phyloP scores from a whole-genome alignment of 306 rosid genomes.

The Parietaria judaica region DNA sequence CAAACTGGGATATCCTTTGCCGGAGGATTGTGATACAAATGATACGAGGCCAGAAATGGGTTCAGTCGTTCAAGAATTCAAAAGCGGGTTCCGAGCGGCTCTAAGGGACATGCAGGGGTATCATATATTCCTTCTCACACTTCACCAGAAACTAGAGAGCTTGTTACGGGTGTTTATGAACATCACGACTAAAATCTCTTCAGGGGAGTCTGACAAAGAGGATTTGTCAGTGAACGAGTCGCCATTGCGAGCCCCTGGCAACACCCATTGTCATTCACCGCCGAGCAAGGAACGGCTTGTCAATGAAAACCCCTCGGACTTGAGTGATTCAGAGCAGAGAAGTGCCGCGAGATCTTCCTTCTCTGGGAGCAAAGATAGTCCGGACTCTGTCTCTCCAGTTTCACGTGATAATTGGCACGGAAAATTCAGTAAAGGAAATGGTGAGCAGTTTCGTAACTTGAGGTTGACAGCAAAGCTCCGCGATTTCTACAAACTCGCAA shows the following conservation, averaged over 20 bases:
- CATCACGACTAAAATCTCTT: conserved; percentile 55
- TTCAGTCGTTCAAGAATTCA: conserved; percentile 50
- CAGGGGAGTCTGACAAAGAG: conserved; percentile 74
- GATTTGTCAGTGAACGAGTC: conserved; percentile 54
- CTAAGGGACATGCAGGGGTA: conserved; percentile 89
- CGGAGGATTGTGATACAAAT: conserved; percentile 30
- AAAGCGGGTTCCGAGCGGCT: conserved; percentile 75
- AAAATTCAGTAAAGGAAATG: conserved; percentile 58
- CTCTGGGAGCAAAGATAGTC: conserved; percentile 48
- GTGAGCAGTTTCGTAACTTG: conserved; percentile 62
- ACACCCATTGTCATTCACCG: conserved; percentile 34
- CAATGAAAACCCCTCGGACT: conserved; percentile 55
- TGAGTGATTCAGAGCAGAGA: conserved; percentile 60
- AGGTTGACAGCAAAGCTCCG: conserved; percentile 89
- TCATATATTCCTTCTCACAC: conserved; percentile 78
- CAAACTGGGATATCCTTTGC: conserved; percentile 55
- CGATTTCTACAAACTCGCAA: conserved; percentile 77
- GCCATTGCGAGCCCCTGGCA: conserved; percentile 36
- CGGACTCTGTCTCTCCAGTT: conserved; percentile 46
- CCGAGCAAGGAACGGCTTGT: conserved; percentile 45
- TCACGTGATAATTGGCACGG: conserved; percentile 73
- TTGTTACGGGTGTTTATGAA: conserved; percentile 62
- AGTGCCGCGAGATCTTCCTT: conserved; percentile 42
- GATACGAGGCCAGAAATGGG: conserved; percentile 36
- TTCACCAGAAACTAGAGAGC: conserved; percentile 78